Evolutionary conservation across 768 basidiomycete species (phyloP), one percentile per base, ranked within the genome.

Genomic region (Serendipita vermifera): DNA sequence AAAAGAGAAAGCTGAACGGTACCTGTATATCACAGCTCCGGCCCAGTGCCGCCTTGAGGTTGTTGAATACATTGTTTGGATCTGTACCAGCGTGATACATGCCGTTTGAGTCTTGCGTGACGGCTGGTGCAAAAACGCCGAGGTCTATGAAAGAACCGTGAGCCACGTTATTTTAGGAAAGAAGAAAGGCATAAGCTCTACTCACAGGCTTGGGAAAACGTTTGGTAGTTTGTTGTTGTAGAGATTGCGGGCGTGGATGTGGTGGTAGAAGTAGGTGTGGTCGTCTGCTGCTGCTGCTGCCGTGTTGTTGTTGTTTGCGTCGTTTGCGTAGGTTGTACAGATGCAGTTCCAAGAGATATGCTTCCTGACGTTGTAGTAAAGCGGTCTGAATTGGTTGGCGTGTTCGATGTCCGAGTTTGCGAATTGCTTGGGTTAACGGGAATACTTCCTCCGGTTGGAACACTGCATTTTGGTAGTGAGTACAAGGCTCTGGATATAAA

Each of bases 21-120:
- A 51, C 46, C 46, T 51, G 46, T 9, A 51, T 51, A 7, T 15
- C n/a, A 51, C 46, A 51, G 29, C 46, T 51, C 29, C 46, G 46
- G n/a, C 20, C 22, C n/a, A 51, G 9, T 7, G 46, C 46, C n/a
- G 20, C 9, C 17, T 51, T 20, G 29, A 51, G 46, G 17, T 13
- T 31, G 27, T 5, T 5, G 17, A 20, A 26, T 5, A 31, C n/a
- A 7, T 22, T 7, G 27, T 5, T 22, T 4, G 11, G 9, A 11
- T 15, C 29, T n/a, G n/a, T n/a, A 31, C 32, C 46, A 31, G 32
- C 46, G 46, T 31, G 46, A 51, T 51, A 51, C 22, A 9, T n/a
- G 24, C 46, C 46, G 46, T 31, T 51, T 5, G 9, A 11, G 17
- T 51, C 46, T 5, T 5, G 46, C 17, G 46, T 20, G 46, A 51